These are phyloP conservation scores for Chaetoceros muelleri DNA, from an alignment of 108 stramenopile genomes.

Conservation along the genomic window DNA sequence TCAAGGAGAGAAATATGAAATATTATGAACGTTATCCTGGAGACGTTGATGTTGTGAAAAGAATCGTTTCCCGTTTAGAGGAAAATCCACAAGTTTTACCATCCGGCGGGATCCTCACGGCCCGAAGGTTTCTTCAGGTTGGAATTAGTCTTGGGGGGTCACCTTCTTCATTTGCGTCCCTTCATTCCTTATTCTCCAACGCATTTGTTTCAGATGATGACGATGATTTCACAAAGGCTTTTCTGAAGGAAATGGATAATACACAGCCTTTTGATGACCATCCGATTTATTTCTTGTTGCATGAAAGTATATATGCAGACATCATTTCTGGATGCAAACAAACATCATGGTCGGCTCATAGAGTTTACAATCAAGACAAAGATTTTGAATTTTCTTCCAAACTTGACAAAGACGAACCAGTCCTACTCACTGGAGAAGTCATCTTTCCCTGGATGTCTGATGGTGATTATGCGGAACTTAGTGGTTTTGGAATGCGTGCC, in stretches of 20 bases:
- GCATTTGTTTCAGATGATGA: constrained; percentile 48
- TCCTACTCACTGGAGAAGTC: constrained; percentile 85
- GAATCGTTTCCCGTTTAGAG: constrained; percentile 50
- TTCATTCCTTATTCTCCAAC: constrained; percentile 69
- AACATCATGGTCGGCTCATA: constrained; percentile 71
- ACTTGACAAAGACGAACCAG: constrained; percentile 45
- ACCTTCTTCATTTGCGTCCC: constrained; percentile 61
- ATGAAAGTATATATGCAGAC: constrained; percentile 87
- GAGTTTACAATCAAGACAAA: constrained; percentile 27
- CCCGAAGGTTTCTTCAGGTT: constrained; percentile 79
- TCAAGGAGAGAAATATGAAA: constrained; percentile 53
- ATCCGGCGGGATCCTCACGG: constrained; percentile 77
- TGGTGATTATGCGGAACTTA: constrained; percentile 68
- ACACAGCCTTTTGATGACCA: constrained; percentile 85
- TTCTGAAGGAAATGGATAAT: constrained; percentile 66
- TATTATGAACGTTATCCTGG: constrained; percentile 90
- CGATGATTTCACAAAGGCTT: constrained; percentile 39
- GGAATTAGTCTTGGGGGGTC: constrained; percentile 73
- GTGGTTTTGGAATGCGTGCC: constrained; percentile 42
- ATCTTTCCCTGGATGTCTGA: constrained; percentile 92
- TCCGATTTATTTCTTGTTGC: constrained; percentile 86
- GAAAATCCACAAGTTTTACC: constrained; percentile 41
- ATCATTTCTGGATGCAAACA: constrained; percentile 13
- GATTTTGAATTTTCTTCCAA: constrained; percentile 11
- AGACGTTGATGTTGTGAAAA: constrained; percentile 61